Evolutionary conservation across 108 stramenopile genomes (phyloP), one percentile per base, ranked within the genome.

Genomic region (Mayamaea pseudoterrestris): DNA sequence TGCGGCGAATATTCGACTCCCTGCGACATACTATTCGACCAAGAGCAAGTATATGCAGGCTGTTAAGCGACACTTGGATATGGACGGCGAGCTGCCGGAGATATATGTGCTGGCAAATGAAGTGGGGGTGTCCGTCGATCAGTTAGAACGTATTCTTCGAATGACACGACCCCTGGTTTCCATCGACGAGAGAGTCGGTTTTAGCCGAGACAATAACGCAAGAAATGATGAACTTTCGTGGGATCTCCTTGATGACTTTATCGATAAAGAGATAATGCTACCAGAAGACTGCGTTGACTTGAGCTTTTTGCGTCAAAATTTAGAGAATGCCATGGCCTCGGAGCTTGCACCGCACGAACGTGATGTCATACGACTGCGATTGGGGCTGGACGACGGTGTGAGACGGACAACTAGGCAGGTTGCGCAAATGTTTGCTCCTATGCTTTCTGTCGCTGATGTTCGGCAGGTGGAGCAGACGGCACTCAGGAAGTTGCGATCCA

Each of bases 341-440:
- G 80, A 84, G 49, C 60, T 90, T 29, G 59, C 71, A 1, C 88
- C 88, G 5, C 76, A 69, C 46, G 88, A 90, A 64, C 77, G 88
- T 18, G 88, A 90, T 47, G 47, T 83, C 1, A 28, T 90, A 11
- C 80, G 83, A 24, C 51, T 90, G 46, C 66, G 88, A 8, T 58
- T 82, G 25, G 88, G 88, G 31, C 47, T 84, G 34, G 88, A 90
- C 52, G 80, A 77, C 53, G 83, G 88, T 16, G 60, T 74, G 13
- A 66, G 62, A 1, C 58, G 76, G 35, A 71, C 78, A 8, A 64
- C 58, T 5, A 53, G 67, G 14, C 68, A 90, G 61, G 78, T 90
- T 27, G 69, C 57, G 2, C n/a, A n/a, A 65, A 71, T 11, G 45
- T 71, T n/a, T 77, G 62, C 41, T 76, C 72, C n/a, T 76, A 72